These are phyloP conservation scores for Blepharisma stoltei DNA, from an alignment of 73 alveolate species.

Conservation along the genomic window DNA sequence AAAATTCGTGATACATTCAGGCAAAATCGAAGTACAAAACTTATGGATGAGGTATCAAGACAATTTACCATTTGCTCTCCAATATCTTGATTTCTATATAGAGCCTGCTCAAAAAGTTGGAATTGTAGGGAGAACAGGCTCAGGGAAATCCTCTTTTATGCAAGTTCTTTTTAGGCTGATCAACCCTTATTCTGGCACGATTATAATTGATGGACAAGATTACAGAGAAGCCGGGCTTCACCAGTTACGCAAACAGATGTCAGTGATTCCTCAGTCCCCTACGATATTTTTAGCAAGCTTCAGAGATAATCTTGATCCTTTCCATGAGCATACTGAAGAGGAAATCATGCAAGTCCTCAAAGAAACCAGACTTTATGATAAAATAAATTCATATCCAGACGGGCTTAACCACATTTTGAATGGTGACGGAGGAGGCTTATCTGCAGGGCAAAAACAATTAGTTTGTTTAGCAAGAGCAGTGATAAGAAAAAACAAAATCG, in stretches of 20 bases:
- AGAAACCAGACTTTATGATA: conserved; percentile 22
- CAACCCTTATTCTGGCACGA: conserved; percentile 20
- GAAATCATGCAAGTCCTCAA: conserved; percentile 35
- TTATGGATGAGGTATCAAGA: conserved; percentile 42
- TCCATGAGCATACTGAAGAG: conserved; percentile 32
- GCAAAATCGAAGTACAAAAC: conserved; percentile 28
- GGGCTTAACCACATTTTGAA: conserved; percentile 33
- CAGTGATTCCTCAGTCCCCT: conserved; percentile 82
- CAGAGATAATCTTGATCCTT: conserved; percentile 81
- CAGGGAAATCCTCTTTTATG: conserved; percentile 91
- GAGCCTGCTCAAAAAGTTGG: conserved; percentile 87
- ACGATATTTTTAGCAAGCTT: conserved; percentile 65
- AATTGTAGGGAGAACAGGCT: conserved; percentile 95
- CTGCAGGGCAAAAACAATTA: conserved; percentile 59
- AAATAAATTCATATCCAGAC: conserved; percentile 8
- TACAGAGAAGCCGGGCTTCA: conserved; percentile 56
- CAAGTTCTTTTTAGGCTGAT: conserved; percentile 54
- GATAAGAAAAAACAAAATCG: conserved; percentile 39
- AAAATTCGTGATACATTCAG: neutral
- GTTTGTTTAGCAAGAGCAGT: conserved; percentile 64
- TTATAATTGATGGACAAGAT: conserved; percentile 64
- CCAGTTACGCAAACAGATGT: conserved; percentile 52
- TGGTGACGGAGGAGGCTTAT: conserved; percentile 41
- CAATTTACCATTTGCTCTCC: conserved; percentile 37
- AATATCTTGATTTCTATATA: conserved; percentile 61